Base-by-base conservation (phyloP, 2,329 filamentous ascomycete species). In the Hawksworthiomyces lignivorus region DNA sequence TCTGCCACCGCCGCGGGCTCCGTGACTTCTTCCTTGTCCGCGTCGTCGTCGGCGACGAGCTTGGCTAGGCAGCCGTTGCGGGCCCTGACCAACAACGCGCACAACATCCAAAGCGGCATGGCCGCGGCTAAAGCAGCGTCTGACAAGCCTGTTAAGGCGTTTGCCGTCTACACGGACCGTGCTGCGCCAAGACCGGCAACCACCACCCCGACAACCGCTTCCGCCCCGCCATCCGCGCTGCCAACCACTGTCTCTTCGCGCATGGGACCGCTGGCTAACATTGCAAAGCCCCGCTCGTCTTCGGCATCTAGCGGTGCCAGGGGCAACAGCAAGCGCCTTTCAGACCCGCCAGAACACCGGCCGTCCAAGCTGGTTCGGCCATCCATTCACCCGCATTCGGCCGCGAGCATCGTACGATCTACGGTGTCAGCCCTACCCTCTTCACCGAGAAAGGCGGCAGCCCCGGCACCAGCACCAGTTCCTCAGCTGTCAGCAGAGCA, bases 81-180 rank as follows among this genome's bases (percentile, higher is more conserved):
- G 14, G 82, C 87, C 10, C 68, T 95, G 32, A 76, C 82, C 18
- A 48, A 34, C 49, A 82, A 85, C 49, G 79, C 81, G 4, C 79
- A 87, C 54, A 92, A 90, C 53, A 75, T 82, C 15, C 80, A 84
- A 54, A 73, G 77, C 9, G 74, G 74, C 22, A 72, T 72, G 14
- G 65, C 72, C 4, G 61, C 59, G 24, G 72, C 63, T 27, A 42
- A 46, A 20, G 40, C 41, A 49, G 44, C 49, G 50, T 64, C 65
- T 6, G 60, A 63, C 35, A 89, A 88, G 58, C 87, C 87, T 0
- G 68, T 79, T 26, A 96, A 95, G 63, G 77, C 82, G 0, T 96
- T 96, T 58, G 80, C 76, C 29, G 90, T 97, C 12, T 97, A 87
- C 58, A 82, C 84, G 4, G 90, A 96, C 60, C 82, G 77, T 52